These are phyloP conservation scores for Schwanniomyces polymorphus DNA, from an alignment of 805 yeast genomes.

Conservation along the genomic window DNA sequence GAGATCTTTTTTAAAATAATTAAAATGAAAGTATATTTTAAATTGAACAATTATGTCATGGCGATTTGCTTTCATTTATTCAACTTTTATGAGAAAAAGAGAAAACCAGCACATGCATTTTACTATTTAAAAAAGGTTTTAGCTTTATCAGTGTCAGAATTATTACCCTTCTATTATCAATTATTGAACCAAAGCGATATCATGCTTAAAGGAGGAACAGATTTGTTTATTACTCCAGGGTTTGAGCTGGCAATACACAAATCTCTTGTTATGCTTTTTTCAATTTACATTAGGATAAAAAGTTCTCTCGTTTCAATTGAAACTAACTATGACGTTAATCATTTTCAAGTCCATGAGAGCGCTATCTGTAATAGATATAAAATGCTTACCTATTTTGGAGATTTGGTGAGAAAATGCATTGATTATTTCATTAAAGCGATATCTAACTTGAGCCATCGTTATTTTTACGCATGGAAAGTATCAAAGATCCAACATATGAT, in stretches of 20 bases:
- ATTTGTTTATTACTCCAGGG: slow-evolving; percentile 17
- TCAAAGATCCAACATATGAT: slow-evolving; percentile 12
- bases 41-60: slow-evolving; percentile 15
- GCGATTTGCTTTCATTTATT: slow-evolving; percentile 23
- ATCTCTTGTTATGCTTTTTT: slow-evolving; percentile 9
- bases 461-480: slow-evolving; percentile 30
- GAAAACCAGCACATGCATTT: slow-evolving; percentile 20
- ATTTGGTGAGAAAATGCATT: slow-evolving; percentile 8
- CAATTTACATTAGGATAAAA: slow-evolving; percentile 6
- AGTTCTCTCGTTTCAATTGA: slow-evolving; percentile 1
- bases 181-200: slow-evolving; percentile 9
- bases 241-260: slow-evolving; percentile 18
- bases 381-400: slow-evolving; percentile 6
- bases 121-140: slow-evolving; percentile 26
- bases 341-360: neutral
- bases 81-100: slow-evolving; percentile 23
- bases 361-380: slow-evolving; percentile 4
- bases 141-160: slow-evolving; percentile 13
- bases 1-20: slow-evolving; percentile 3
- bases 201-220: slow-evolving; percentile 13
- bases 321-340: neutral
- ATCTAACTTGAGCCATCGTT: slow-evolving; percentile 18
- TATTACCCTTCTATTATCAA: slow-evolving; percentile 19
- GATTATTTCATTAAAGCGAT: slow-evolving; percentile 9
- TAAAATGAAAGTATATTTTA: slow-evolving; percentile 19